These are phyloP conservation scores for Purshia tridentata DNA, from an alignment of 306 rosid genomes.

Conservation along the genomic window DNA sequence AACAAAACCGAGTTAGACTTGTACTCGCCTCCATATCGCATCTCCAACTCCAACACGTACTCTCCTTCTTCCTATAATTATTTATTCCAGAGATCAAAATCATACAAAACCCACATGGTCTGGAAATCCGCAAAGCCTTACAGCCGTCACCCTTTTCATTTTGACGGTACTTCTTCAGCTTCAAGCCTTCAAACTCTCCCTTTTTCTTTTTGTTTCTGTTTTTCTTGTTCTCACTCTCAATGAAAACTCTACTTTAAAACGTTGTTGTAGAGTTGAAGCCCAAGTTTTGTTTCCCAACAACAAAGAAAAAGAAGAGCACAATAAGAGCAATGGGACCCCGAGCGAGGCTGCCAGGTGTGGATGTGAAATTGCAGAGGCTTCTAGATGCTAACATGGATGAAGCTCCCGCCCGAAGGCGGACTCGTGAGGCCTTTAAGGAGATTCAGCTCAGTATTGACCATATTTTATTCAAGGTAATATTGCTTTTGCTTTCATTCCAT, in stretches of 20 bases:
- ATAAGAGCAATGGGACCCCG: slow-evolving; percentile 39
- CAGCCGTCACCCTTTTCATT: slow-evolving; percentile 4
- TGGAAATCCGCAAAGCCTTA: slow-evolving; percentile 31
- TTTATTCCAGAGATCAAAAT: neutral
- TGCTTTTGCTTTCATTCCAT: too few relatives aligned
- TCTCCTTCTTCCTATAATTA: neutral
- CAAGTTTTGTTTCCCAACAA: slow-evolving; percentile 26
- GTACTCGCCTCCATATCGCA: neutral
- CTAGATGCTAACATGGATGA: slow-evolving; percentile 64
- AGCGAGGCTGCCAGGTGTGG: slow-evolving; percentile 51
- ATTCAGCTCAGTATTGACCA: slow-evolving; percentile 83
- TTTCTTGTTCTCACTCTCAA: neutral
- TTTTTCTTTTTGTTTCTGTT: neutral
- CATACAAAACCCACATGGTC: slow-evolving; percentile 20
- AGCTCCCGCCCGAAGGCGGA: slow-evolving; percentile 70
- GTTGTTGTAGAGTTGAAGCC: slow-evolving; percentile 28
- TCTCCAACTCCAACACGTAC: neutral
- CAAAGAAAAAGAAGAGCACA: slow-evolving; percentile 27
- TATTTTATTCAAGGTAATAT: slow-evolving; percentile 66
- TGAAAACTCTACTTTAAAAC: slow-evolving; percentile 19
- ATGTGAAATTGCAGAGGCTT: slow-evolving; percentile 54
- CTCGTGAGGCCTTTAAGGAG: slow-evolving; percentile 75
- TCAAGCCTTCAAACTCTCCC: too few relatives aligned
- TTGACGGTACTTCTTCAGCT: too few relatives aligned
- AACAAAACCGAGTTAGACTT: too few relatives aligned